These are phyloP conservation scores for Colletotrichum navitas DNA, from an alignment of 2,329 filamentous ascomycete species.

Conservation along the genomic window DNA sequence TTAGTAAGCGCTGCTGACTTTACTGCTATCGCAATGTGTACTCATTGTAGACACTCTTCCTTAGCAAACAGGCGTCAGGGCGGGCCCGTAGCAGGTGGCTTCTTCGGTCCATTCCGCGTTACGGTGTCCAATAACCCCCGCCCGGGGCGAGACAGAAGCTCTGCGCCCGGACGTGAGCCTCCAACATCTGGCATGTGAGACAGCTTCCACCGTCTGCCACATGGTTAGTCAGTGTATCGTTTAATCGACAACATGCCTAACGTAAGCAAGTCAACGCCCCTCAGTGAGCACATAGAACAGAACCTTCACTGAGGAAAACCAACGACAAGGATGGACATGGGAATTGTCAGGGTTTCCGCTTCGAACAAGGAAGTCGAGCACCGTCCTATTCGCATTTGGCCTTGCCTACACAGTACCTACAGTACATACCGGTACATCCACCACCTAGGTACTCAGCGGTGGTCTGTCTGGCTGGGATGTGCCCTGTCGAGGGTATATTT, in stretches of 20 bases:
- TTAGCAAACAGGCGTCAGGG: slow-evolving; percentile 13
- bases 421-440: too few relatives aligned
- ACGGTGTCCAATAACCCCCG: slow-evolving; percentile 32
- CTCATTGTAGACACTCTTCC: not conserved
- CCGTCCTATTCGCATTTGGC: too few relatives aligned
- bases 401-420: too few relatives aligned
- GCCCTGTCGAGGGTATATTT: not conserved
- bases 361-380: not conserved
- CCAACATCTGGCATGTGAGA: slow-evolving; percentile 30
- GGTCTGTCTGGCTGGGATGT: slow-evolving; percentile 15
- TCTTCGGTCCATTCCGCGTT: slow-evolving; percentile 31
- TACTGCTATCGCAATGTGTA: not conserved
- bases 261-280: not conserved
- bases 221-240: not conserved
- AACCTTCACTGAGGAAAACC: not conserved
- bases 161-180: not conserved
- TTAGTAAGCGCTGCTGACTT: not conserved
- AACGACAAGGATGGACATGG: not conserved
- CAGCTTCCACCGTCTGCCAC: not conserved
- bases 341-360: not conserved
- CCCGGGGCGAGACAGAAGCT: slow-evolving; percentile 22
- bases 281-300: not conserved
- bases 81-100: slow-evolving; percentile 18
- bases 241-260: not conserved
- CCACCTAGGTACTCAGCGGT: not conserved